phyloP scores from a whole-genome alignment of 2,329 filamentous ascomycete species.

The Colletotrichum endophyticum region DNA sequence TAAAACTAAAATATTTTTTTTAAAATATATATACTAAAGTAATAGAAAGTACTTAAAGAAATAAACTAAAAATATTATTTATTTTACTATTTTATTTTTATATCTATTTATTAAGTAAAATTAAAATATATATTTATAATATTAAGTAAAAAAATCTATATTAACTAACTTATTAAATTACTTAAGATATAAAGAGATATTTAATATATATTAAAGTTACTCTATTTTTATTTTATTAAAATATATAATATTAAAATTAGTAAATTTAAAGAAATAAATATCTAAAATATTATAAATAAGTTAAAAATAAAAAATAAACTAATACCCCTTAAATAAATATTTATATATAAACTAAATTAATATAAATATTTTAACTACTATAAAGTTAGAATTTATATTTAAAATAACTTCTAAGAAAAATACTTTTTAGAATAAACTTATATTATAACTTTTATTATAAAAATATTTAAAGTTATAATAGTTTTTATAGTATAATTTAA shows the following conservation, averaged over 20 bases:
- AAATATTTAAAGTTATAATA: background rate
- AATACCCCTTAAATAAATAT: background rate
- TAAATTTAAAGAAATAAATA: background rate
- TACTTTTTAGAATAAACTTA: background rate
- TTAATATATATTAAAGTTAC: background rate
- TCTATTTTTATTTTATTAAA: background rate
- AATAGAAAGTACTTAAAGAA: background rate
- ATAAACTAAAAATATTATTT: background rate
- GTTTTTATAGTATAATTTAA: background rate
- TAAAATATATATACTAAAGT: background rate
- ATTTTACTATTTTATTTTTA: background rate
- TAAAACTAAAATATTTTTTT: background rate
- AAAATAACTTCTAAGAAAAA: background rate
- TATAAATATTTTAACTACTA: background rate
- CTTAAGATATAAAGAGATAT: background rate
- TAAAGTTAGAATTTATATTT: background rate
- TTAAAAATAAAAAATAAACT: too few species aligned
- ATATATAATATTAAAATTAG: background rate
- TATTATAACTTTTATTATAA: background rate
- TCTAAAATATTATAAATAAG: background rate
- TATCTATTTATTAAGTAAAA: background rate
- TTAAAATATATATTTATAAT: background rate
- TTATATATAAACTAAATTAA: background rate
- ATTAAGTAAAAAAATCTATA: background rate
- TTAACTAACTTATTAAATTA: background rate